Conservation (phyloP, 2,329 filamentous ascomycete species). For the Fusarium dlaminii region DNA sequence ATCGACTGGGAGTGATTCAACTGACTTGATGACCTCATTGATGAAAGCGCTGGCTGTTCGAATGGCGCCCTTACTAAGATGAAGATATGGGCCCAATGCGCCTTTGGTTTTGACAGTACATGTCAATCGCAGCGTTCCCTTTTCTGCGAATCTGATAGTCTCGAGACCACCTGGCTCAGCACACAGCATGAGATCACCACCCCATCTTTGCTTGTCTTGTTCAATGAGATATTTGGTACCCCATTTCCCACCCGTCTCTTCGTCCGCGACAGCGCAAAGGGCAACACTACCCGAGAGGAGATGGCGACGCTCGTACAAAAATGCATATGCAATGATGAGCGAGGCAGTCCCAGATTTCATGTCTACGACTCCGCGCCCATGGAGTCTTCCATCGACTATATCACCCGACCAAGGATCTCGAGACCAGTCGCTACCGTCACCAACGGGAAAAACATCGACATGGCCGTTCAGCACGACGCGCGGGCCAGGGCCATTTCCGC, state of each 20-base stretch:
- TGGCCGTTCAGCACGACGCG: neutral
- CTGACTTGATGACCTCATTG: neutral
- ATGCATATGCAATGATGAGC: neutral
- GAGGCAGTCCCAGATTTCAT: constrained; percentile 7
- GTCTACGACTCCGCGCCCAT: neutral
- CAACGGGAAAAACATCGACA: neutral
- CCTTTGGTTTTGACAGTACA: neutral
- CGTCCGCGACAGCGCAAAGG: neutral
- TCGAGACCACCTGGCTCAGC: neutral
- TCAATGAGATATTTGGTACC: neutral
- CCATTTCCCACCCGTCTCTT: neutral
- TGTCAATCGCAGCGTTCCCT: neutral
- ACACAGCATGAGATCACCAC: neutral
- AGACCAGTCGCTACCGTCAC: neutral
- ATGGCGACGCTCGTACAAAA: neutral
- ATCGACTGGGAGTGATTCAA: neutral
- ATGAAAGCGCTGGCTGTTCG: neutral
- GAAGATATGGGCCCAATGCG: neutral
- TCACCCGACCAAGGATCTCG: neutral
- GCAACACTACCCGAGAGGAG: neutral
- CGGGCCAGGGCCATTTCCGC: neutral
- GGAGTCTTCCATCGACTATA: neutral
- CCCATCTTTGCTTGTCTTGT: neutral
- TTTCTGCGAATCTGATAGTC: neutral
- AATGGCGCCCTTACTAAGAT: neutral